Evolutionary conservation across 352 stramenopile species (phyloP).

Genomic region (Pythium dissimile): DNA sequence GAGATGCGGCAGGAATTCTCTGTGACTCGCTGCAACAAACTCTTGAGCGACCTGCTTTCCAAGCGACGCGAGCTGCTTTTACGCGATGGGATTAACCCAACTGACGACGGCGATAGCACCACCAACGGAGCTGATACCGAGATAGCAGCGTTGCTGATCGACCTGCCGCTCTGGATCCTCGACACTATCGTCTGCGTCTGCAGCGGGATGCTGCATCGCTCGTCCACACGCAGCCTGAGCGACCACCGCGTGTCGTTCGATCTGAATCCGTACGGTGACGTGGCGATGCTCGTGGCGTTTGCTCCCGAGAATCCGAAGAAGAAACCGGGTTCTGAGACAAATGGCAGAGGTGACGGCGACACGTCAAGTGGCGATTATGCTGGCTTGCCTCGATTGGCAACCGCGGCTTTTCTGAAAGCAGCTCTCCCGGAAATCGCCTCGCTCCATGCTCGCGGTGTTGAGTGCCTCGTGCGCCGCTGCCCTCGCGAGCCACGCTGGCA

Average conservation of each 20-base stretch:
- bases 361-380: slow-evolving; percentile 18
- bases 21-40: slow-evolving; percentile 16
- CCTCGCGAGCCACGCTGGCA: slow-evolving; percentile 78
- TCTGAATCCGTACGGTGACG: slow-evolving; percentile 73
- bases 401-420: slow-evolving; percentile 46
- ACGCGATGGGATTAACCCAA: background rate
- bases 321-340: background rate
- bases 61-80: slow-evolving; percentile 9
- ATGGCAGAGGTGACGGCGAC: slow-evolving; percentile 5
- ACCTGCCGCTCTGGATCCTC: slow-evolving; percentile 62
- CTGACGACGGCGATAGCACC: slow-evolving; percentile 1
- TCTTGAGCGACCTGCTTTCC: slow-evolving; percentile 14
- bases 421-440: slow-evolving; percentile 56
- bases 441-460: slow-evolving; percentile 49
- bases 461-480: slow-evolving; percentile 50
- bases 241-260: slow-evolving; percentile 82
- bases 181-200: slow-evolving; percentile 66
- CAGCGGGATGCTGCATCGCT: slow-evolving; percentile 65
- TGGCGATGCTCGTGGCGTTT: slow-evolving; percentile 75
- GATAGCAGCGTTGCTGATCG: slow-evolving; percentile 36
- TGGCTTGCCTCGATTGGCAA: slow-evolving; percentile 26
- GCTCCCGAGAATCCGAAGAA: slow-evolving; percentile 40
- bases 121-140: background rate
- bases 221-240: slow-evolving; percentile 68
- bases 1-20: slow-evolving; percentile 7